phyloP scores from a whole-genome alignment of 1,284 basidiomycete genomes.

The Trametes versicolor region DNA sequence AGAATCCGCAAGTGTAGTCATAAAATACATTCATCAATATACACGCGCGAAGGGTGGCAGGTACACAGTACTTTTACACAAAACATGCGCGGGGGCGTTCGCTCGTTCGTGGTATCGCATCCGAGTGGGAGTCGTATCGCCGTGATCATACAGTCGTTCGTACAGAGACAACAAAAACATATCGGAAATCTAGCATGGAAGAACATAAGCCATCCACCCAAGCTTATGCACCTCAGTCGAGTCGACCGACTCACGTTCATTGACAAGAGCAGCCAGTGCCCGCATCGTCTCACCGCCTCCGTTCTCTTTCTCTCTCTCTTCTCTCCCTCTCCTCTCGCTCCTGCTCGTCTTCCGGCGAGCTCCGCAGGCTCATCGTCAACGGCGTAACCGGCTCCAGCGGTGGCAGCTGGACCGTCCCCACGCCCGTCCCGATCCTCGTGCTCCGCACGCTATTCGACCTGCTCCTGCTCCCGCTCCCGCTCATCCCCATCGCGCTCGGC shows the following conservation, averaged over 20 bases:
- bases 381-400: constrained; percentile 38
- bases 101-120: background rate
- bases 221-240: background rate
- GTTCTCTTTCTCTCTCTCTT: background rate
- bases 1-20: background rate
- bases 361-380: constrained; percentile 26
- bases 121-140: background rate
- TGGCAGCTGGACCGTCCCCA: constrained; percentile 33
- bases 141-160: constrained; percentile 1
- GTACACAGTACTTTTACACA: constrained; percentile 1
- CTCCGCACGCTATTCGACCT: constrained; percentile 38
- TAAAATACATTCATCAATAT: background rate
- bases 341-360: constrained; percentile 22
- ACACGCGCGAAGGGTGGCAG: background rate
- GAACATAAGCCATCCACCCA: background rate
- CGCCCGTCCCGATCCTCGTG: constrained; percentile 17
- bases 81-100: background rate
- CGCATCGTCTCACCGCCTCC: background rate
- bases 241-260: background rate
- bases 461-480: constrained; percentile 20
- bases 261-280: background rate
- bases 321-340: constrained; percentile 3
- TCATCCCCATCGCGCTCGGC: constrained; percentile 8
- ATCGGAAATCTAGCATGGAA: background rate
- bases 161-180: background rate